Base-by-base conservation (phyloP, 768 basidiomycete species). In the Hericium erinaceus region DNA sequence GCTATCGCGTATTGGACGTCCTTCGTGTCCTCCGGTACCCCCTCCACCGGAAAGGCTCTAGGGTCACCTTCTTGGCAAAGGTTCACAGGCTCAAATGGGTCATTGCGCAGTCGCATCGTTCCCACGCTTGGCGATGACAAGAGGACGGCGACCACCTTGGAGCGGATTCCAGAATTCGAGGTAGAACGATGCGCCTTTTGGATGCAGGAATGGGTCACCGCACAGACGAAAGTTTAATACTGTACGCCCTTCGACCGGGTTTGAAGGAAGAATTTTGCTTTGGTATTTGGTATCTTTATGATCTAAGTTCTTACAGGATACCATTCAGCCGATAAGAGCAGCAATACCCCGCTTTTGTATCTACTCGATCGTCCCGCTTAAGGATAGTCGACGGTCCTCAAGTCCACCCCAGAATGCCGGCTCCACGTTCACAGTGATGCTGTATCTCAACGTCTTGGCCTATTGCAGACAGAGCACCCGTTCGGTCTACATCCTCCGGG, bases 1-100 rank as follows among this genome's bases (percentile, higher is more conserved):
- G 74, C 73, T 11, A 75, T 78, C 33, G 68, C 67, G 5, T 76
- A 72, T 58, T 78, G 76, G 76, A 75, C 75, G n/a, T 75, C 75
- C 1, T 76, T 77, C 58, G 68, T 65, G 2, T 64, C 67, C 4
- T 18, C 50, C 2, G 62, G 57, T 8, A 37, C 64, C 39, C 67
- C 67, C 2, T 63, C 66, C 11, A 55, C 53, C 15, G 57, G 54
- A 28, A 48, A 57, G 26, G 49, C n/a, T n/a, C 20, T 18, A 20
- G n/a, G n/a, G 5, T 46, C 44, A n/a, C 44, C 44, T 46, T 9
- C 44, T n/a, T 46, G 22, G 49, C 26, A 16, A 15, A 12, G 24
- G 1, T 51, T 24, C 11, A 24, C 49, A 10, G 33, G 22, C 7
- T 51, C 22, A n/a, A 51, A 26, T 24, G 24, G 24, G n/a, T 7